Percentiles rank a stretch among this genome's conserved stretches.
Conservation (phyloP, 2,329 filamentous ascomycete genomes). For the Dactylonectria estremocensis region DNA sequence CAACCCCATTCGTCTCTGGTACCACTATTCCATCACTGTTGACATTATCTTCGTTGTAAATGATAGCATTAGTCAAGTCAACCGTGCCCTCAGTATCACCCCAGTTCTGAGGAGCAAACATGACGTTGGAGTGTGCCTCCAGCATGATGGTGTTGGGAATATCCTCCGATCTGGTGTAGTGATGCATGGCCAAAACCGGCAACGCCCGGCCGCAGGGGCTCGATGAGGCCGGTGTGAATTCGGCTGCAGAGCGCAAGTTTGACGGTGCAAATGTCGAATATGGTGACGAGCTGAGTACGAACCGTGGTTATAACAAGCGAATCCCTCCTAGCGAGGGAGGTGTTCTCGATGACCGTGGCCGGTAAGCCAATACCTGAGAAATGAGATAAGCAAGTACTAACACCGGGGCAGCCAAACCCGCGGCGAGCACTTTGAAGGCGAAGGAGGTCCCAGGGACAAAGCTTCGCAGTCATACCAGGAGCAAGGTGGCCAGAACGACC, state of each 20-base stretch:
- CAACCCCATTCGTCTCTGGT: conserved; percentile 35
- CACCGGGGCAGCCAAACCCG: conserved; percentile 57
- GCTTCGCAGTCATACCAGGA: conserved; percentile 37
- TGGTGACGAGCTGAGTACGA: conserved; percentile 62
- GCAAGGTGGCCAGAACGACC: conserved; percentile 3
- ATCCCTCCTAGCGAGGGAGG: conserved; percentile 64
- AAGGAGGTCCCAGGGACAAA: conserved; percentile 61
- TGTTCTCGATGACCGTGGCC: conserved; percentile 59
- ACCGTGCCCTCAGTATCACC: conserved; percentile 30
- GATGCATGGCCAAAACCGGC: conserved; percentile 67
- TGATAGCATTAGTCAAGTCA: conserved; percentile 36
- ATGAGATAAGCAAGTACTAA: conserved; percentile 24
- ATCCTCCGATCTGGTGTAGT: conserved; percentile 52
- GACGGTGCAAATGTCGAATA: conserved; percentile 51
- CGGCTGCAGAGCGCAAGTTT: conserved; percentile 60
- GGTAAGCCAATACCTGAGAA: conserved; percentile 51
- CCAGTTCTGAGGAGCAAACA: conserved; percentile 59
- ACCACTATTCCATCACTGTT: conserved; percentile 14
- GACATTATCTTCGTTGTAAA: conserved; percentile 32
- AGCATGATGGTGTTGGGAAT: conserved; percentile 66
- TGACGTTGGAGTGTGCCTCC: conserved; percentile 58
- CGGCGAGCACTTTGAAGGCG: conserved; percentile 61
- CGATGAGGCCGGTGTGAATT: conserved; percentile 61
- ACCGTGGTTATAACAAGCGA: conserved; percentile 61
- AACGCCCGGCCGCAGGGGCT: conserved; percentile 55